Evolutionary conservation across 768 basidiomycete genomes (phyloP), one percentile per base, ranked within the genome.

Genomic region (Royoungia palumana): DNA sequence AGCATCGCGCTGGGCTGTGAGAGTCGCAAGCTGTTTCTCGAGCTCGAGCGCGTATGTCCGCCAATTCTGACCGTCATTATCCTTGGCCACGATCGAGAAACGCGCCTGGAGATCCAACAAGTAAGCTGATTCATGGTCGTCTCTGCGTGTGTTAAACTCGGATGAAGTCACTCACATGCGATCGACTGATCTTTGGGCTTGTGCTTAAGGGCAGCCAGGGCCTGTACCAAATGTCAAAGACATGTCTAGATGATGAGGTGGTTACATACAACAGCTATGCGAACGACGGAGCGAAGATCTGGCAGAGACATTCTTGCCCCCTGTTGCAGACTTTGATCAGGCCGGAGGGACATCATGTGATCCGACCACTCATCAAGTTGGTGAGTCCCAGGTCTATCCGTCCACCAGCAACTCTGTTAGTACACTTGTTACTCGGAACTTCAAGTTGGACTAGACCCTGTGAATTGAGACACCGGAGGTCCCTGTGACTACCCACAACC

Each of bases 221-320:
- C 64, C 64, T 68, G 36, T 22, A 9, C 21, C n/a, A 5, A 34
- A 2, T 20, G 34, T 62, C 50, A 27, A 37, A 1, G 4, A 2
- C 10, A 27, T 12, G 30, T 12, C 20, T 5, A 12, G 8, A 5
- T 21, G 24, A 16, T 12, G 28, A 28, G 19, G 13, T 4, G 4
- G 12, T 47, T 9, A 48, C 64, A 28, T 52, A 65, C 65, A 45
- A 65, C 54, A 41, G 65, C 65, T 43, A 66, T 47, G 17, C 60
- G 56, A 32, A 58, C 4, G 49, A 63, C 44, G 9, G 51, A 30
- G 41, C 54, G 19, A 28, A 12, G 12, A 21, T 66, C 53, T 2
- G 40, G 16, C 9, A 42, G 49, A 17, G 54, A 44, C 62, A 61
- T 53, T 24, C 30, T 41, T 12, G 28, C 12, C 25, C 25, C 2